Percentiles rank a stretch among this genome's conserved stretches.
Conservation (phyloP, 2,329 filamentous ascomycete species). For the Penicillium sp. region DNA sequence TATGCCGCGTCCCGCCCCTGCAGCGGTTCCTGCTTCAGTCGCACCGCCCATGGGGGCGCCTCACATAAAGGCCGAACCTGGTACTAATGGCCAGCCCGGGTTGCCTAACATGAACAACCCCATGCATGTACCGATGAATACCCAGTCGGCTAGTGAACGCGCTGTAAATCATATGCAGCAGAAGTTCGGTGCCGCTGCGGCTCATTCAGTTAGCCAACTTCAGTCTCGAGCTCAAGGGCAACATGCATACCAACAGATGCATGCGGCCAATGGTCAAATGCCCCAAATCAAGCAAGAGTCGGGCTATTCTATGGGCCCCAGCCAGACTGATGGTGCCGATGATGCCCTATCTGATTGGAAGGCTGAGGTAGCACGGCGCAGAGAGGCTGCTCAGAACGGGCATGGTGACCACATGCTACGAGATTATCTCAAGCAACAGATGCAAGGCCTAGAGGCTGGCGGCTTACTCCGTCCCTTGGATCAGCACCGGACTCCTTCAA, state of each 20-base stretch:
- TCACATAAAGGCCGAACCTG: constrained; percentile 55
- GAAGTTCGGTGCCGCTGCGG: constrained; percentile 44
- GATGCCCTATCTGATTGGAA: constrained; percentile 58
- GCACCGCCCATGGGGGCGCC: constrained; percentile 32
- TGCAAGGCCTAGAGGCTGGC: constrained; percentile 45
- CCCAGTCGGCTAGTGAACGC: constrained; percentile 54
- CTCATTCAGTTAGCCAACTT: constrained; percentile 44
- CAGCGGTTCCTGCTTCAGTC: constrained; percentile 26
- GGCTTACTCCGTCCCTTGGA: constrained; percentile 46
- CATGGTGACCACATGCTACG: constrained; percentile 42
- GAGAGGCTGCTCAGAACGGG: constrained; percentile 40
- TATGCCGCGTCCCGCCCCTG: constrained; percentile 34
- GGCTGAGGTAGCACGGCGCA: constrained; percentile 44
- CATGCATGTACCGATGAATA: constrained; percentile 38
- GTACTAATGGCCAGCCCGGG: constrained; percentile 37
- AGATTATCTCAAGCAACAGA: constrained; percentile 43
- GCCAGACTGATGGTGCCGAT: constrained; percentile 73
- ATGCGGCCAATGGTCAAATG: constrained; percentile 34
- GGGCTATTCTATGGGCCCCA: constrained; percentile 44
- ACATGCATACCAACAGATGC: constrained; percentile 35
- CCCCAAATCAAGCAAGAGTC: constrained; percentile 45
- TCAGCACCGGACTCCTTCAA: constrained; percentile 35
- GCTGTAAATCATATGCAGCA: constrained; percentile 52
- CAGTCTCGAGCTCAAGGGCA: constrained; percentile 43
- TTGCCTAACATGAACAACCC: constrained; percentile 37